Evolutionary conservation across 139 green algal species (phyloP).

Genomic region (Chlorella sp.): DNA sequence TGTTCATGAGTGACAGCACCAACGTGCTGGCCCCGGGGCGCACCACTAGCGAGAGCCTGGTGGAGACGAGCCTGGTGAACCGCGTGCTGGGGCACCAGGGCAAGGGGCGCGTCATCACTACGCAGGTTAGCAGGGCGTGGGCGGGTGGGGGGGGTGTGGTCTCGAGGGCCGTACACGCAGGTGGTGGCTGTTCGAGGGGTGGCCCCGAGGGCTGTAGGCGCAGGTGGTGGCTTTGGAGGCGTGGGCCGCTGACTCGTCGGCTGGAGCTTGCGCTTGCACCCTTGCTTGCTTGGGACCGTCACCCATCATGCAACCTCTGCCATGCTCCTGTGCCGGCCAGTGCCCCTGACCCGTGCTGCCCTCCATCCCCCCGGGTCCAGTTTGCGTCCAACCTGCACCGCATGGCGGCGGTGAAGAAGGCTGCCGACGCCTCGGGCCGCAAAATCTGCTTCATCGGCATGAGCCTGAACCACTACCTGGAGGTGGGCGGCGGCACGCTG

Average conservation of each 20-base stretch:
- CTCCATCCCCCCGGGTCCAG: background rate
- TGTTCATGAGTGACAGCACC: conserved; percentile 98
- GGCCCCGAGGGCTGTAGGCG: no score
- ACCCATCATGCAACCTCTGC: background rate
- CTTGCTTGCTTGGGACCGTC: background rate
- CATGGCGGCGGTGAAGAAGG: conserved; percentile 88
- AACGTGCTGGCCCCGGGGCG: conserved; percentile 95
- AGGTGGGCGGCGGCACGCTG: conserved; percentile 89
- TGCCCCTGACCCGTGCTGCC: background rate
- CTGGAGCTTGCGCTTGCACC: background rate
- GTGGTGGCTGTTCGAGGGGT: background rate
- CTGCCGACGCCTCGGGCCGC: conserved; percentile 89
- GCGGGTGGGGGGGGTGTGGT: background rate
- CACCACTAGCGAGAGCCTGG: conserved; percentile 82
- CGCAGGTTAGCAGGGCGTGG: conserved; percentile 46
- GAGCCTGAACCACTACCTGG: conserved; percentile 92
- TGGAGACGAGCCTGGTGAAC: conserved; percentile 77
- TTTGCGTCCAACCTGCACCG: conserved; percentile 58
- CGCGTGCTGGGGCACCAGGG: conserved; percentile 77
- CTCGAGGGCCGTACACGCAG: background rate
- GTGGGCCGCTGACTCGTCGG: background rate
- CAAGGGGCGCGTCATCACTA: conserved; percentile 90
- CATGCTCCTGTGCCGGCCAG: background rate
- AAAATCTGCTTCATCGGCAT: conserved; percentile 94
- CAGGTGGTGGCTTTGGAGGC: background rate